These are phyloP conservation scores for Nicotiana sylvestris DNA, from an alignment of 257 asterid genomes.

Conservation along the genomic window DNA sequence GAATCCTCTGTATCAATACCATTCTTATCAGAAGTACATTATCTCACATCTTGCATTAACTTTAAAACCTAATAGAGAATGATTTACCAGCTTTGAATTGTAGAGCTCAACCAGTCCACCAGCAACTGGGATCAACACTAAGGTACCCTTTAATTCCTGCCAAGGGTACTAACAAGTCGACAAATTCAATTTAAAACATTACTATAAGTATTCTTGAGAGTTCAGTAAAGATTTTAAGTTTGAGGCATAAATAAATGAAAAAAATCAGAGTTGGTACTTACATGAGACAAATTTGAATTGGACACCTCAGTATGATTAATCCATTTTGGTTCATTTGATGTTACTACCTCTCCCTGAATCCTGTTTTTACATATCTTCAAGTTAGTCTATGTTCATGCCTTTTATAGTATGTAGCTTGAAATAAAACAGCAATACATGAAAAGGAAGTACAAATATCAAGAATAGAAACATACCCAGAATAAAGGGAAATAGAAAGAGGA, in stretches of 20 bases:
- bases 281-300: slow-evolving; percentile 27
- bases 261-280: slow-evolving; percentile 6
- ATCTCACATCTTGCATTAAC: not conserved
- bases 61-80: not conserved
- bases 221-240: not conserved
- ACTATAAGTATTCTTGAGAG: not conserved
- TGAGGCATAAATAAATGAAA: not conserved
- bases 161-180: not conserved
- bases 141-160: slow-evolving; percentile 65
- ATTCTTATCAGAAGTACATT: not conserved
- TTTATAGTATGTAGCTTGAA: not conserved
- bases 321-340: slow-evolving; percentile 69
- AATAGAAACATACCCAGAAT: slow-evolving; percentile 58
- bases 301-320: slow-evolving; percentile 24
- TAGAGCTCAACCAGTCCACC: slow-evolving; percentile 72
- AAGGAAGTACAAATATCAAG: not conserved
- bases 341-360: slow-evolving; percentile 81
- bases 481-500: slow-evolving; percentile 58
- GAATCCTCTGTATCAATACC: not conserved
- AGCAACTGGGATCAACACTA: slow-evolving; percentile 58
- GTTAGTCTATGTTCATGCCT: not conserved
- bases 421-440: not conserved
- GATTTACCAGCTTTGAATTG: slow-evolving; percentile 42
- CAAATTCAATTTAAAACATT: not conserved
- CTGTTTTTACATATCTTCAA: slow-evolving; percentile 26